These are phyloP conservation scores for Starmera pachycereana DNA, from an alignment of 805 yeast species.

Conservation along the genomic window DNA sequence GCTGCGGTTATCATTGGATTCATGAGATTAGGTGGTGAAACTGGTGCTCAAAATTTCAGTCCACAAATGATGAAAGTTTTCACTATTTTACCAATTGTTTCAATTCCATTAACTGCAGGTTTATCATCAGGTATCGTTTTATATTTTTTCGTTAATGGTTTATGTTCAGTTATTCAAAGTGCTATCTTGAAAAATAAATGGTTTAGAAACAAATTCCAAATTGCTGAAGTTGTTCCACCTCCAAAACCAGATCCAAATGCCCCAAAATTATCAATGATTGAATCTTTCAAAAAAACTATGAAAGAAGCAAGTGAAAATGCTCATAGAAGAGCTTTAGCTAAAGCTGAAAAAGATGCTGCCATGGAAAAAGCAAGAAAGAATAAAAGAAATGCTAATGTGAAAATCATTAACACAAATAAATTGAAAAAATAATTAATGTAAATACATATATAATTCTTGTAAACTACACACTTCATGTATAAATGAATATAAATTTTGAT, in stretches of 20 bases:
- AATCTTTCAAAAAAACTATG: constrained; percentile 29
- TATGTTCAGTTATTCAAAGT: constrained; percentile 66
- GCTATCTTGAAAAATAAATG: constrained; percentile 45
- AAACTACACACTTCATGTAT: neutral
- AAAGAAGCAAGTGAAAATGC: constrained; percentile 29
- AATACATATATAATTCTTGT: neutral
- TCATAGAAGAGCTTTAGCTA: constrained; percentile 25
- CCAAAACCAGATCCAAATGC: constrained; percentile 24
- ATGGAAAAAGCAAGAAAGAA: constrained; percentile 22
- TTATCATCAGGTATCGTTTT: constrained; percentile 78
- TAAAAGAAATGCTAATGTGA: constrained; percentile 17
- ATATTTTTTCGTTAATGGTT: constrained; percentile 76
- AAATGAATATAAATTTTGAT: neutral
- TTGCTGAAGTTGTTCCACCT: constrained; percentile 54
- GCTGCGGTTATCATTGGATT: constrained; percentile 69
- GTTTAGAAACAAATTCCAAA: constrained; percentile 46
- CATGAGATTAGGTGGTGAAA: constrained; percentile 83
- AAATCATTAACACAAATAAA: constrained; percentile 15
- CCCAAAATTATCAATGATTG: constrained; percentile 26
- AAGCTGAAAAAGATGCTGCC: constrained; percentile 23
- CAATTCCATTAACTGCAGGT: constrained; percentile 82
- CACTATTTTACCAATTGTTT: constrained; percentile 65
- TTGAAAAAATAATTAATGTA: constrained; percentile 4
- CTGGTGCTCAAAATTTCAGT: constrained; percentile 62
- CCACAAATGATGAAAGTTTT: constrained; percentile 61